Evolutionary conservation across 768 basidiomycete species (phyloP).

Genomic region (Kwoniella mangroviensis): DNA sequence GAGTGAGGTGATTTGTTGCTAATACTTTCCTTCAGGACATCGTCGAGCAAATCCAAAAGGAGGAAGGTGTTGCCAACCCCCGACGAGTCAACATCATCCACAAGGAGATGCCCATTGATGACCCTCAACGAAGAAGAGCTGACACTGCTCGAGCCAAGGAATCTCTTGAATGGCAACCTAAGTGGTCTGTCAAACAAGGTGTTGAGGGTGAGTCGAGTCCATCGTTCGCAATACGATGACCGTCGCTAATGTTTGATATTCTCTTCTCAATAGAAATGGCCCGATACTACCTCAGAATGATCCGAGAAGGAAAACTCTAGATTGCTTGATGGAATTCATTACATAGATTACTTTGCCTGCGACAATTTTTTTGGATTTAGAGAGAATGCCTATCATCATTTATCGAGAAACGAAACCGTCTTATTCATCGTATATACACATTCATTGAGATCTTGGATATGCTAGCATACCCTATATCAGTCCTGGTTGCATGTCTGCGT

Average conservation of each 20-base stretch:
- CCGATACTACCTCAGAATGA: conserved; percentile 54
- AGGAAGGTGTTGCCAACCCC: conserved; percentile 59
- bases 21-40: conserved; percentile 62
- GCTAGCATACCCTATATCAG: conserved; percentile 13
- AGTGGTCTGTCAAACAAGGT: conserved; percentile 91
- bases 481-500: not conserved
- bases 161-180: conserved; percentile 83
- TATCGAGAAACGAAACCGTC: not conserved
- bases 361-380: conserved; percentile 15
- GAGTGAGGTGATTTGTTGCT: not conserved
- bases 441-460: conserved; percentile 24
- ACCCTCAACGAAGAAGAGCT: conserved; percentile 90
- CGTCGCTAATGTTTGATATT: not conserved
- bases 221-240: not conserved
- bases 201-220: conserved; percentile 64
- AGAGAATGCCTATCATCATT: not conserved
- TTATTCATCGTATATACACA: conserved; percentile 16
- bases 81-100: conserved; percentile 58
- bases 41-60: conserved; percentile 88
- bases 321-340: not conserved
- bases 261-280: conserved; percentile 35
- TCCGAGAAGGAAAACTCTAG: conserved; percentile 50
- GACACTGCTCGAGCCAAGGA: conserved; percentile 90
- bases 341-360: conserved; percentile 9
- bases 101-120: conserved; percentile 60